Evolutionary conservation across 345 rosid genomes (phyloP).

Genomic region (Populus tremula): DNA sequence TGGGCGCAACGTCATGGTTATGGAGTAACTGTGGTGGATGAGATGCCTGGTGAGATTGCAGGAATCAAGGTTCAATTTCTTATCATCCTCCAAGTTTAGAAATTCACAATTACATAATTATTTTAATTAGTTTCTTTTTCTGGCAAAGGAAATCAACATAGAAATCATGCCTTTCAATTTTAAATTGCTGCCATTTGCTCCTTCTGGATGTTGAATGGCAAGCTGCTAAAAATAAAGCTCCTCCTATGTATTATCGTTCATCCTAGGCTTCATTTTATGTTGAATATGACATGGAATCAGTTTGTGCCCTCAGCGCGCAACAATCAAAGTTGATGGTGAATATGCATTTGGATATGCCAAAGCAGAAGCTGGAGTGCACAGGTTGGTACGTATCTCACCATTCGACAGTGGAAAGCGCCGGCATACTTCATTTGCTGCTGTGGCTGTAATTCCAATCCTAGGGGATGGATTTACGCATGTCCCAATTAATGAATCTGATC

Average conservation of each 20-base stretch:
- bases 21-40: conserved; percentile 66
- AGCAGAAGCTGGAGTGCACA: conserved; percentile 95
- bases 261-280: neutral
- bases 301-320: conserved; percentile 68
- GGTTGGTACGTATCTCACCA: conserved; percentile 93
- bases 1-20: conserved; percentile 79
- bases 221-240: conserved; percentile 1
- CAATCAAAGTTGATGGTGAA: conserved; percentile 88
- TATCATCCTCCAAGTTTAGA: neutral
- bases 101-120: neutral
- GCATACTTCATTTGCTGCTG: conserved; percentile 98
- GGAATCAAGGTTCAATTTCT: conserved; percentile 82
- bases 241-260: neutral
- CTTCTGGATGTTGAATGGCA: neutral
- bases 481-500: conserved; percentile 88
- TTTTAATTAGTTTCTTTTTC: neutral
- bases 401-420: conserved; percentile 85
- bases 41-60: conserved; percentile 86
- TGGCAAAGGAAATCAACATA: neutral
- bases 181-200: neutral
- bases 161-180: conserved; percentile 2
- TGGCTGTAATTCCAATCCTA: conserved; percentile 84
- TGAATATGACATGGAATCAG: neutral
- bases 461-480: conserved; percentile 74
- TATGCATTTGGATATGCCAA: conserved; percentile 96